phyloP scores from a whole-genome alignment of 1,284 basidiomycete species.

The Laetiporus sulphureus region DNA sequence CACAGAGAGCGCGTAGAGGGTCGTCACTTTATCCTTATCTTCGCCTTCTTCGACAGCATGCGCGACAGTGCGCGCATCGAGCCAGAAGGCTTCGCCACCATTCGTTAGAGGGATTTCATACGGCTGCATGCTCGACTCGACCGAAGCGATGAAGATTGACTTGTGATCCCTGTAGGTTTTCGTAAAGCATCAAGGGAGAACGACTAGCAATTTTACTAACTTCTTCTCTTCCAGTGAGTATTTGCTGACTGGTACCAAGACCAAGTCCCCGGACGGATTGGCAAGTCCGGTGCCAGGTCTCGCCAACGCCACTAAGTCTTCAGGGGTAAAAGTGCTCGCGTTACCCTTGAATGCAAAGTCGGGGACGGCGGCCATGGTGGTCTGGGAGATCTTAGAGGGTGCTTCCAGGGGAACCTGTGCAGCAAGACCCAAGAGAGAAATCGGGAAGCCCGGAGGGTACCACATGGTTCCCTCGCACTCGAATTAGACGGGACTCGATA shows the following conservation, averaged over 20 bases:
- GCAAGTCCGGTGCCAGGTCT: conserved; percentile 63
- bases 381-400: conserved; percentile 14
- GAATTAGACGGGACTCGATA: too few species aligned
- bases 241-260: conserved; percentile 60
- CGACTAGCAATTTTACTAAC: too few species aligned
- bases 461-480: conserved; percentile 29
- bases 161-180: conserved; percentile 51
- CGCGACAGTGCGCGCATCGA: conserved; percentile 59
- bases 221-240: conserved; percentile 65
- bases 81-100: conserved; percentile 73
- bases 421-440: conserved; percentile 43
- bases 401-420: conserved; percentile 42
- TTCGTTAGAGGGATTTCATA: conserved; percentile 49
- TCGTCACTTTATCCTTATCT: conserved; percentile 39
- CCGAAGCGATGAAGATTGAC: conserved; percentile 54
- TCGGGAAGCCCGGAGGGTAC: conserved; percentile 23
- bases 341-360: conserved; percentile 53
- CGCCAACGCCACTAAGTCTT: conserved; percentile 66
- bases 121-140: conserved; percentile 42
- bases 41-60: conserved; percentile 53
- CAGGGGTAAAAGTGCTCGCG: conserved; percentile 57
- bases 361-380: conserved; percentile 12
- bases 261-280: conserved; percentile 59
- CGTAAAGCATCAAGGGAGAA: too few species aligned
- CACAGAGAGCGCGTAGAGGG: conserved; percentile 54